Evolutionary conservation across 2,329 filamentous ascomycete genomes (phyloP), one percentile per base, ranked within the genome.

Genomic region (Ceratocystis huliohia): DNA sequence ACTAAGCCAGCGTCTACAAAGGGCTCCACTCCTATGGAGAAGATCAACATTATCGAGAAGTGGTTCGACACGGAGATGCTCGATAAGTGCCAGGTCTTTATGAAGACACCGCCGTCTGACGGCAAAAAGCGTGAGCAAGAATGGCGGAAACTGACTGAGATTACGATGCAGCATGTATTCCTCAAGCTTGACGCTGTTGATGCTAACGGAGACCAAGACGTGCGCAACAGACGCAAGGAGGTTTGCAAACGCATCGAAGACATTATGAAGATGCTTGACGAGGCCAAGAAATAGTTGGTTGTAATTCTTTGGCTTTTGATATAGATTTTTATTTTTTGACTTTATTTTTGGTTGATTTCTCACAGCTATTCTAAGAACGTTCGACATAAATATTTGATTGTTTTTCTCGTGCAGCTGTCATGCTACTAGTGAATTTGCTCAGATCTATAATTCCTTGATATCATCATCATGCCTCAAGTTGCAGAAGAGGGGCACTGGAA

Each of bases 131-230:
- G 83, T 63, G 81, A 82, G 15, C 88, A 91, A 44, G 88, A 92
- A 72, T 87, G 93, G 73, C 85, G 87, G 73, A 86, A 83, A 73
- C 74, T 94, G 20, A 86, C 84, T 3, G 89, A 94, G 78, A 89
- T 86, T 3, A 82, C 91, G 48, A 79, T 94, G 79, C 84, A 87
- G 69, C 87, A 91, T 71, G 84, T 91, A 1, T 72, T 93, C 46
- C 76, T 94, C 69, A 93, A 92, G 76, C 75, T 91, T 48, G 89
- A 94, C 73, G 85, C 82, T 25, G 84, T 93, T 2, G 88, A 93
- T 70, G 86, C 86, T 0, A 86, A 87, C 61, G 88, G 88, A 4
- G 84, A 89, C 70, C 74, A 78, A 8, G 84, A 86, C 13, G 84
- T 88, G 30, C 80, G 88, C 69, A 76, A 80, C 13, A 82, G 79